Evolutionary conservation across 2,329 filamentous ascomycete species (phyloP), one percentile per base, ranked within the genome.

Genomic region (Ceratocystis eucalypticola): DNA sequence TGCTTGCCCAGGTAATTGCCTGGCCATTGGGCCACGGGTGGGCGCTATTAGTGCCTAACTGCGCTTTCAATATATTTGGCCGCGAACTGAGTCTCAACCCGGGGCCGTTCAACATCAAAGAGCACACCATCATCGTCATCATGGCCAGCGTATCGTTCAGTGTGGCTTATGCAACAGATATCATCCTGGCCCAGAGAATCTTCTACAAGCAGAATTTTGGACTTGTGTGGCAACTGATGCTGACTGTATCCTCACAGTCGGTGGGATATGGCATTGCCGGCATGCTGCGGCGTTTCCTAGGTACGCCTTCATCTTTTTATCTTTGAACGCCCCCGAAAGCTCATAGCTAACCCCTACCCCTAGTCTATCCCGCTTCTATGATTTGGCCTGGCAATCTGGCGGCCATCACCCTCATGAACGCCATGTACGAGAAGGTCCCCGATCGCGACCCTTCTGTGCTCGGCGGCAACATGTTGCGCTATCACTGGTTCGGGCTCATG

Each of bases 191-290:
- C 0, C 87, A 89, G 74, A 76, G 84, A 20, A 80, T 86, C 17
- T 90, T 89, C 71, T 91, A 91, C 72, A 84, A 86, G 72, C 82
- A 88, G 70, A 77, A 85, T 67, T 88, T 88, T 71, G 86, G 86
- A 22, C 78, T 88, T 69, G 69, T 77, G 1, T 90, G 87, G 71
- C 84, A 89, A 73, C 74, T 89, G 37, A 76, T 89, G 17, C 77
- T 88, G 68, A 84, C 82, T 25, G 78, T 90, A 17, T 87, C 84
- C 6, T 88, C 84, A 1, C 88, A 89, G 73, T 86, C 85, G 66
- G 75, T 88, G 10, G 86, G 86, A 0, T 88, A 88, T 70, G 85
- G 86, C 1, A 82, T 88, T 68, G 86, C 86, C 0, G 86, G 86
- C 1, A 82, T 88, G 71, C 81, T 88, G 77, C 79, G 84, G 66